Percentiles rank a stretch among this genome's conserved stretches.
Conservation (phyloP, 306 rosid genomes). For the Parietaria judaica region DNA sequence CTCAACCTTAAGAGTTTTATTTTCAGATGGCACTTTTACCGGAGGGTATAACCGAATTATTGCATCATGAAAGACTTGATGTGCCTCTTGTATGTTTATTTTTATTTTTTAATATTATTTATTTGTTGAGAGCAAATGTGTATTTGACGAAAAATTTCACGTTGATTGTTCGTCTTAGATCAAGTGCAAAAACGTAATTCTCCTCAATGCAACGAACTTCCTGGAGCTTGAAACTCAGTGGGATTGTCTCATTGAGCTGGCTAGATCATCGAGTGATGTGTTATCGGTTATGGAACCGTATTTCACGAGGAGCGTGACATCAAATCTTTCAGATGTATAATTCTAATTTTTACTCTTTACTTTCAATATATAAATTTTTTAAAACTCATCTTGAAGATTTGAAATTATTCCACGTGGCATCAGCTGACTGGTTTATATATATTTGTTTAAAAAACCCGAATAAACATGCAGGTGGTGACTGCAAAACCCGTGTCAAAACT, state of each 20-base stretch:
- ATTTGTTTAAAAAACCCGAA: background rate
- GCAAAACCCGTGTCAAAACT: constrained; percentile 74
- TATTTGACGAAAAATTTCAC: background rate
- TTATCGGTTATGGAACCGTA: constrained; percentile 56
- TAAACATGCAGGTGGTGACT: constrained; percentile 60
- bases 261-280: constrained; percentile 36
- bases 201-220: constrained; percentile 58
- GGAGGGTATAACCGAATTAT: constrained; percentile 84
- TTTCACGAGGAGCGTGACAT: constrained; percentile 41
- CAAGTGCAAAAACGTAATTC: constrained; percentile 72
- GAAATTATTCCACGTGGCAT: background rate
- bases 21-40: constrained; percentile 97
- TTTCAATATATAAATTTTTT: background rate
- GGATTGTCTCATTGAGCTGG: constrained; percentile 76
- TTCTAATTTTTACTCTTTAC: background rate
- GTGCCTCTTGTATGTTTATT: constrained; percentile 65
- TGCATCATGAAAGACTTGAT: constrained; percentile 69
- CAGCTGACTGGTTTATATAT: background rate
- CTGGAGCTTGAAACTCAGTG: constrained; percentile 70
- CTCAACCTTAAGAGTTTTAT: constrained; percentile 24
- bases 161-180: constrained; percentile 46
- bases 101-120: constrained; percentile 9
- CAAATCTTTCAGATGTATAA: constrained; percentile 63
- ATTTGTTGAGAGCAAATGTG: background rate
- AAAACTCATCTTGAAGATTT: too few relatives aligned